Evolutionary conservation across 345 rosid species (phyloP), one percentile per base, ranked within the genome.

Genomic region (Brassica rapa): DNA sequence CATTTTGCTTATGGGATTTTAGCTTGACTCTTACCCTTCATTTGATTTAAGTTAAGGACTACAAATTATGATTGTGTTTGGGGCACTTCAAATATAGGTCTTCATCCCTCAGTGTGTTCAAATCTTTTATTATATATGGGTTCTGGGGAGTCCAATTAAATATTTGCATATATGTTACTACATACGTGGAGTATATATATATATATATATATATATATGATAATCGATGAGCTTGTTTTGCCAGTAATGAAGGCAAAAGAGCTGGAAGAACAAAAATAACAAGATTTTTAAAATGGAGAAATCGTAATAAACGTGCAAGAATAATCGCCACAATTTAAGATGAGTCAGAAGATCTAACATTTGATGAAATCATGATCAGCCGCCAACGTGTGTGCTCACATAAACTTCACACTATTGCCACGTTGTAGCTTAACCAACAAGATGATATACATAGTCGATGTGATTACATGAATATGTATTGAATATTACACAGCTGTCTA

Each of bases 401-500:
- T 27, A 49, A 59, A 59, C 46, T 39, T 57, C 24, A n/a, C 49
- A n/a, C 60, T 25, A 11, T 29, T 41, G 73, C 73, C 79, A 75
- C 78, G 71, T 67, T 11, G 30, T 10, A 67, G n/a, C 73, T 67
- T 67, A 39, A 39, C 24, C 32, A 59, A 43, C 68, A 59, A 76
- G 19, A 15, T 53, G 79, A 14, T 68, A 46, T 46, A 46, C 55
- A 49, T 49, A 49, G 7, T n/a, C 56, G 56, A 49, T n/a, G 19
- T 2, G 56, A 14, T 49, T n/a, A 49, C 56, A n/a, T 49, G 56
- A 4, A 49, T 49, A 4, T 49, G 19, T 49, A 4, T 49, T 49
- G 8, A 49, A n/a, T 49, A 49, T n/a, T n/a, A 49, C 56, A n/a
- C 56, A 49, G 56, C 56, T 49, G 56, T 49, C 56, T 49, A 49